Evolutionary conservation across 2,329 filamentous ascomycete genomes (phyloP).

Genomic region (Onygenales sp.): DNA sequence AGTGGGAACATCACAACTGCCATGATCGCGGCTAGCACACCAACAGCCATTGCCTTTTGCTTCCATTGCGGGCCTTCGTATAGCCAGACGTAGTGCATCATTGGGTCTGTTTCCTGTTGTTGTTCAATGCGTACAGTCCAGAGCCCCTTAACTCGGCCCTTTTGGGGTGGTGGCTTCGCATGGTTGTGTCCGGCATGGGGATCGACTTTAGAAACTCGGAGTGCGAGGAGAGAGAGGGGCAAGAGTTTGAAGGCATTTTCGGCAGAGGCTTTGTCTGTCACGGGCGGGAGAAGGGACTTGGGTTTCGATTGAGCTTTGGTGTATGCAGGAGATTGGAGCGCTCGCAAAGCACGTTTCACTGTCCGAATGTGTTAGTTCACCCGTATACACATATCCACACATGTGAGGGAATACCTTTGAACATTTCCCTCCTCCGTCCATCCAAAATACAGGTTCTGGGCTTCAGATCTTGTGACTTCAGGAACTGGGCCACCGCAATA

Average conservation of each 20-base stretch:
- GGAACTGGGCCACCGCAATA: conserved; percentile 78
- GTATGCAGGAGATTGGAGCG: conserved; percentile 80
- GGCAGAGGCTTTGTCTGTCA: conserved; percentile 78
- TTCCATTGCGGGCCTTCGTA: conserved; percentile 92
- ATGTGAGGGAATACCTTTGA: conserved; percentile 58
- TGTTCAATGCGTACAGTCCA: conserved; percentile 96
- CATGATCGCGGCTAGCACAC: conserved; percentile 76
- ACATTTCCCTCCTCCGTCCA: conserved; percentile 96
- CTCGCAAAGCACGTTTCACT: conserved; percentile 95
- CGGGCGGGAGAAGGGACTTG: conserved; percentile 78
- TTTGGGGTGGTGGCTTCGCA: conserved; percentile 53
- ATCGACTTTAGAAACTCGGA: conserved; percentile 78
- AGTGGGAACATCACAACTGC: conserved; percentile 88
- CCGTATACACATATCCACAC: background rate
- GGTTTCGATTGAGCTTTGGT: conserved; percentile 73
- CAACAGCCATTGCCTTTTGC: conserved; percentile 80
- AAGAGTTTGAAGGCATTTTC: conserved; percentile 93
- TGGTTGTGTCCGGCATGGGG: conserved; percentile 67
- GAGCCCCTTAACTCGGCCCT: conserved; percentile 86
- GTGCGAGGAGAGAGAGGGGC: conserved; percentile 84
- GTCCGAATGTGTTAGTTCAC: conserved; percentile 1
- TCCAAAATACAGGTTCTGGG: conserved; percentile 84
- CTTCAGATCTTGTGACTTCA: conserved; percentile 78
- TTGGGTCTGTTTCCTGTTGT: conserved; percentile 64
- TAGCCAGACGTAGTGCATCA: conserved; percentile 89